These are phyloP conservation scores for Phlegmacium glaucopus DNA, from an alignment of 768 basidiomycete genomes.

Conservation along the genomic window DNA sequence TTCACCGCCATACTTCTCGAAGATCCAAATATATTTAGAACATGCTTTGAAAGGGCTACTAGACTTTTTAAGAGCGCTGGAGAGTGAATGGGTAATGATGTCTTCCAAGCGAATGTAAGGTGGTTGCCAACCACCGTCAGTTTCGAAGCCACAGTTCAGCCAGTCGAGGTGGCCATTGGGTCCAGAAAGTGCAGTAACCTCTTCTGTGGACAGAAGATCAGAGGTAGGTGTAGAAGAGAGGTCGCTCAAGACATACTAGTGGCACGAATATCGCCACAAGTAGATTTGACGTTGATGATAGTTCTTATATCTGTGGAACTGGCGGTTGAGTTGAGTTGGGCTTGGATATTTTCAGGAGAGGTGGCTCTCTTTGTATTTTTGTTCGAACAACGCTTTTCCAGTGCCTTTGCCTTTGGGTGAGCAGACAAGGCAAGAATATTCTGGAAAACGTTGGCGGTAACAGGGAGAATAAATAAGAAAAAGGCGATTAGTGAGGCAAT, in stretches of 20 bases:
- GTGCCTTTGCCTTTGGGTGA: slow-evolving; percentile 21
- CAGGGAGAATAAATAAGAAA: slow-evolving; percentile 32
- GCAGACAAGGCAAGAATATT: slow-evolving; percentile 24
- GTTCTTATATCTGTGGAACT: slow-evolving; percentile 1
- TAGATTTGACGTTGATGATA: slow-evolving; percentile 33
- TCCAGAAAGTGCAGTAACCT: slow-evolving; percentile 47
- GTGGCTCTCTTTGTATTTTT: slow-evolving; percentile 12
- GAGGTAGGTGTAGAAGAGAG: background rate
- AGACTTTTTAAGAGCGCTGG: slow-evolving; percentile 42
- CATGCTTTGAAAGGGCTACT: slow-evolving; percentile 62
- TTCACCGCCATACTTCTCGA: slow-evolving; percentile 54
- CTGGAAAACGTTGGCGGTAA: slow-evolving; percentile 30
- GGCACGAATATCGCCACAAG: slow-evolving; percentile 50
- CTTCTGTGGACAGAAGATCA: slow-evolving; percentile 29
- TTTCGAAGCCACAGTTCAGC: slow-evolving; percentile 73
- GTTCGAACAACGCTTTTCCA: slow-evolving; percentile 21
- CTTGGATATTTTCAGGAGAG: slow-evolving; percentile 1
- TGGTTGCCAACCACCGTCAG: slow-evolving; percentile 69
- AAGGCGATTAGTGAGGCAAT: slow-evolving; percentile 33
- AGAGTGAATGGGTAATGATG: slow-evolving; percentile 44
- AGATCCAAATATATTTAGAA: slow-evolving; percentile 42
- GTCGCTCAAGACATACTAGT: slow-evolving; percentile 30
- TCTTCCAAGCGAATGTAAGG: slow-evolving; percentile 54
- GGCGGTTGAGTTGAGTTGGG: slow-evolving; percentile 1
- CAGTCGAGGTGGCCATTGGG: slow-evolving; percentile 74